phyloP scores from a whole-genome alignment of 495 filamentous ascomycete species.

The Annulohypoxylon moriforme region DNA sequence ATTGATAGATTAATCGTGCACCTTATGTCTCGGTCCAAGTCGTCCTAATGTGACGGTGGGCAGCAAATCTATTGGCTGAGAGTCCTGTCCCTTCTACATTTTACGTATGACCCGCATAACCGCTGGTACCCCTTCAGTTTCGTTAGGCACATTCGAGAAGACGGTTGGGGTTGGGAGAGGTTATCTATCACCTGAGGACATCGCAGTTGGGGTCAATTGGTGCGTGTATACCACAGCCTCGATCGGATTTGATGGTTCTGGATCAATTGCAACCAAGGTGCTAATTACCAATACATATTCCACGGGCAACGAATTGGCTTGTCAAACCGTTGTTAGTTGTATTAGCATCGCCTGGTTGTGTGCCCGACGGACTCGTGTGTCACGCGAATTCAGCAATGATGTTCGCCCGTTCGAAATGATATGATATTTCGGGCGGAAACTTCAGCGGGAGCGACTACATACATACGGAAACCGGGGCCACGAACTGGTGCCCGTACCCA shows the following conservation, averaged over 20 bases:
- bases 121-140: conserved; percentile 34
- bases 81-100: conserved; percentile 3
- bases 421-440: conserved; percentile 14
- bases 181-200: conserved; percentile 1
- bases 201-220: conserved; percentile 1
- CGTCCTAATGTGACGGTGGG: conserved; percentile 21
- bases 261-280: background rate
- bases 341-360: background rate
- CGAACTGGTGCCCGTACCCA: background rate
- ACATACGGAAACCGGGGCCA: background rate
- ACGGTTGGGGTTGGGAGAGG: background rate
- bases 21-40: conserved; percentile 17
- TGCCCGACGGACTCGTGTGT: conserved; percentile 22
- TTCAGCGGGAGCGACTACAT: background rate
- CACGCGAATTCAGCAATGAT: conserved; percentile 18
- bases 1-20: conserved; percentile 10
- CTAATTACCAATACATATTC: background rate
- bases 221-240: conserved; percentile 9
- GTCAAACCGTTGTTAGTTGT: conserved; percentile 2
- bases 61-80: conserved; percentile 11
- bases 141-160: conserved; percentile 26
- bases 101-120: conserved; percentile 40
- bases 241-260: background rate
- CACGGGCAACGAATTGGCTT: conserved; percentile 5
- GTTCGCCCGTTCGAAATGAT: conserved; percentile 1